A percentile compares a stretch with the other conserved stretches of the same genome.
These are phyloP conservation scores for Piper betle DNA, from an alignment of 164 flowering plant species.

Conservation along the genomic window DNA sequence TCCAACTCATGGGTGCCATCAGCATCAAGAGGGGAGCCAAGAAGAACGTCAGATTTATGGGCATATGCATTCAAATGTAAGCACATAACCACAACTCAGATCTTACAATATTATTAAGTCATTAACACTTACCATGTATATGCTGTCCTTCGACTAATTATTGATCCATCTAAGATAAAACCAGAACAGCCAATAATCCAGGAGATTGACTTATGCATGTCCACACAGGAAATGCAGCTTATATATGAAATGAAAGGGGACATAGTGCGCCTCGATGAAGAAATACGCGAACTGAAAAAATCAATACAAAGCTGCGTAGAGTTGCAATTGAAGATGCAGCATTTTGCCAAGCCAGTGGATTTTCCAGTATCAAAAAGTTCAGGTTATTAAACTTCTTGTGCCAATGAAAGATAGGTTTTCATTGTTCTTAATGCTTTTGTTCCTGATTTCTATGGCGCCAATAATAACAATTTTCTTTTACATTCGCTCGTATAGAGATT, in stretches of 20 bases:
- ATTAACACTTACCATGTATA: neutral
- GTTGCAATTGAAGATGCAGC: constrained; percentile 51
- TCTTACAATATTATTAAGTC: no score
- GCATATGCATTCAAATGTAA: constrained; percentile 1
- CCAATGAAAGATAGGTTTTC: no score
- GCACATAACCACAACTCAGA: constrained; percentile 25
- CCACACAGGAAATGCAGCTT: constrained; percentile 60
- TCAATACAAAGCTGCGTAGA: constrained; percentile 52
- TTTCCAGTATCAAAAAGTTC: constrained; percentile 17
- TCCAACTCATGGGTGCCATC: constrained; percentile 14
- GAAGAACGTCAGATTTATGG: neutral
- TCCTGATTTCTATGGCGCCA: no score
- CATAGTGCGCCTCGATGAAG: constrained; percentile 56
- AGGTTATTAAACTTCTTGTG: no score
- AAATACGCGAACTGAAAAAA: constrained; percentile 52
- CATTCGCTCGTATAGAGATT: no score
- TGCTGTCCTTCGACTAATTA: no score
- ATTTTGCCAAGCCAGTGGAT: constrained; percentile 32
- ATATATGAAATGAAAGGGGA: constrained; percentile 52
- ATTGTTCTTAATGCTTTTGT: no score
- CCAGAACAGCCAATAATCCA: no score
- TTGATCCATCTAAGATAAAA: no score
- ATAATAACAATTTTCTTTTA: no score
- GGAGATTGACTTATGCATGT: neutral
- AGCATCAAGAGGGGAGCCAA: constrained; percentile 14